phyloP scores from a whole-genome alignment of 129 eudicot species.

The Centaurea solstitialis region DNA sequence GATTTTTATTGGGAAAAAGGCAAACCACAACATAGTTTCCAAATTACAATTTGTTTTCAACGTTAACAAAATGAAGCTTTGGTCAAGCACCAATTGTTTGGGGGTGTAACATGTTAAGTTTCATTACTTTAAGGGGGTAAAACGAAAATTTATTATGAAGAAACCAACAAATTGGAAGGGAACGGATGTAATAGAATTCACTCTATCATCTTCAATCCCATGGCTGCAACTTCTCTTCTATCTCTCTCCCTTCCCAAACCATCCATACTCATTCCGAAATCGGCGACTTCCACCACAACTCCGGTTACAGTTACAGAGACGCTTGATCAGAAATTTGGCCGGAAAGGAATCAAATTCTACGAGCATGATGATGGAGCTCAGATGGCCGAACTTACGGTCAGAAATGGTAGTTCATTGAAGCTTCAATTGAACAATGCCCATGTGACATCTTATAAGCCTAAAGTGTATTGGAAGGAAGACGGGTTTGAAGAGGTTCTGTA shows the following conservation, averaged over 20 bases:
- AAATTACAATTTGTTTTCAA: not conserved
- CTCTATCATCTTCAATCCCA: constrained; percentile 34
- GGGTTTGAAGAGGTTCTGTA: constrained; percentile 81
- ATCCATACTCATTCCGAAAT: constrained; percentile 39
- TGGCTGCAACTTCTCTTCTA: constrained; percentile 70
- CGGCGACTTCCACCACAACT: constrained; percentile 40
- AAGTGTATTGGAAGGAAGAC: constrained; percentile 91
- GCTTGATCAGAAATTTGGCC: constrained; percentile 76
- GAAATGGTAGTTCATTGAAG: constrained; percentile 87
- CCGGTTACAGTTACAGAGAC: constrained; percentile 45
- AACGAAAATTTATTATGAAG: not conserved
- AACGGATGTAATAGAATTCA: constrained; percentile 10
- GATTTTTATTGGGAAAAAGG: not conserved
- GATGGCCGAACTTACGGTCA: constrained; percentile 66
- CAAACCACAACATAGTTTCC: too few species aligned
- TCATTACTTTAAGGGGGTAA: not conserved
- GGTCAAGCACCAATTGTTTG: not conserved
- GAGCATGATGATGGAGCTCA: constrained; percentile 48
- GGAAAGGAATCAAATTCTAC: constrained; percentile 73
- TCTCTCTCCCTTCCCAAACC: constrained; percentile 68
- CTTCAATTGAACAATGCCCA: constrained; percentile 74
- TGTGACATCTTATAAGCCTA: constrained; percentile 86
- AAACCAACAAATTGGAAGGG: constrained; percentile 23
- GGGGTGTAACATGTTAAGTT: constrained; percentile 10
- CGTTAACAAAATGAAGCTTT: not conserved